These are phyloP conservation scores for Suhomyces guaymorum DNA, from an alignment of 1,139 yeast genomes.

Conservation along the genomic window DNA sequence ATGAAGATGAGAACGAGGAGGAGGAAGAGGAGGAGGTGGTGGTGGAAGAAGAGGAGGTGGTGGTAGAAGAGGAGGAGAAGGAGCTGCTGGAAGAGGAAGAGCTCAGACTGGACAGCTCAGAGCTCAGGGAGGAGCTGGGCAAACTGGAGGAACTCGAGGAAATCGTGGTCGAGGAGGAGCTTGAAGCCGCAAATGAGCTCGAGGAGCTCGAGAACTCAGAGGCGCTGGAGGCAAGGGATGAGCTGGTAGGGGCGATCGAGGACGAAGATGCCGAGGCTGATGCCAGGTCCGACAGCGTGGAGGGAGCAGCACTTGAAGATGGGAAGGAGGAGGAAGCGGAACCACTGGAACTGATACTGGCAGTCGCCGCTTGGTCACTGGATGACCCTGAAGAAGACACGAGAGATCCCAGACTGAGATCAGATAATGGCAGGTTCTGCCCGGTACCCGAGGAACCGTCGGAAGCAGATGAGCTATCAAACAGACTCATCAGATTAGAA, in stretches of 20 bases:
- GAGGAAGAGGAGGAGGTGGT: conserved; percentile 16
- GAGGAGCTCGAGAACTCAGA: conserved; percentile 5
- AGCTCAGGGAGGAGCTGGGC: conserved; percentile 26
- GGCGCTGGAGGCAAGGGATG: conserved; percentile 4
- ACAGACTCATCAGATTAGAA: conserved; percentile 5
- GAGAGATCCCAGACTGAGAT: too few species aligned
- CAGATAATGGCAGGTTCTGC: too few species aligned
- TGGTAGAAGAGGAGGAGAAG: conserved; percentile 6
- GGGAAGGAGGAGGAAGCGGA: conserved; percentile 3
- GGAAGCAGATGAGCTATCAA: conserved; percentile 1
- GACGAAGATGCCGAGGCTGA: conserved; percentile 33
- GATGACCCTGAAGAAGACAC: too few species aligned
- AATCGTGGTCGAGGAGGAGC: conserved; percentile 13
- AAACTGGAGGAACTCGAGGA: conserved; percentile 25
- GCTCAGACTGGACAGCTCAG: conserved; percentile 43
- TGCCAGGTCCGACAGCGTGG: too few species aligned
- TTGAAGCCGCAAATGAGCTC: too few species aligned
- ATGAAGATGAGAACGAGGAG: conserved; percentile 4
- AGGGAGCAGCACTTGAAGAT: conserved; percentile 29
- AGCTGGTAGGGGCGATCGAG: conserved; percentile 5
- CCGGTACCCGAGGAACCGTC: too few species aligned
- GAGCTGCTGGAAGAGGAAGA: conserved; percentile 23
- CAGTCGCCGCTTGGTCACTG: too few species aligned
- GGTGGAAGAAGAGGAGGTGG: conserved; percentile 6
- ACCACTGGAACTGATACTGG: too few species aligned